A percentile compares a stretch with the other conserved stretches of the same genome.
phyloP scores from a whole-genome alignment of 192 early-diverging fungal species.

The Coemansia pectinata region DNA sequence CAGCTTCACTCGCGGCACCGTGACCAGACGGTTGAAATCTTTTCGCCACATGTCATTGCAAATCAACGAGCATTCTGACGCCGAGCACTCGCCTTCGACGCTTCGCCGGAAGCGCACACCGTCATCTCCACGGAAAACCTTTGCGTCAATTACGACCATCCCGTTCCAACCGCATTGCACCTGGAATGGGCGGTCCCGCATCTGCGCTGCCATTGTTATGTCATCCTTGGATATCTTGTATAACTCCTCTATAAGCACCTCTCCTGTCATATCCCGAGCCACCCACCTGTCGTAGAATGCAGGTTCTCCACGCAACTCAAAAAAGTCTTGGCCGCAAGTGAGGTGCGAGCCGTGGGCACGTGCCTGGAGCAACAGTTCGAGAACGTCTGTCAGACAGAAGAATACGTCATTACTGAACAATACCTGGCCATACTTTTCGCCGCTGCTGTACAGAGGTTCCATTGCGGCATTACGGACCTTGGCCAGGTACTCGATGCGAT shows the following conservation, averaged over 20 bases:
- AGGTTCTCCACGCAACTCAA: conserved; percentile 16
- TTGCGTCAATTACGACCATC: conserved; percentile 37
- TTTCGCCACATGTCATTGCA: conserved; percentile 50
- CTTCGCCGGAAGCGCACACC: conserved; percentile 29
- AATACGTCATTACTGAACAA: conserved; percentile 54
- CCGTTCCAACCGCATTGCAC: conserved; percentile 58
- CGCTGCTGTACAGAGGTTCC: conserved; percentile 29
- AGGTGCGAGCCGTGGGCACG: conserved; percentile 46
- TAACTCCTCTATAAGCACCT: conserved; percentile 20
- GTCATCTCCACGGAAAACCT: conserved; percentile 18
- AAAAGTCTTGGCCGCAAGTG: conserved; percentile 53
- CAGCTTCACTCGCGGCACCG: conserved; percentile 49
- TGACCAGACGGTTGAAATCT: conserved; percentile 30
- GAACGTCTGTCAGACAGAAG: conserved; percentile 49
- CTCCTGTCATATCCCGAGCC: conserved; percentile 47
- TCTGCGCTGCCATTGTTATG: conserved; percentile 15
- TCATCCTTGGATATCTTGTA: conserved; percentile 37
- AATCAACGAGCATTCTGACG: conserved; percentile 55
- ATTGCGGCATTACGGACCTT: conserved; percentile 48
- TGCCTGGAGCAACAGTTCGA: conserved; percentile 53
- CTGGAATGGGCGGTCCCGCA: too few relatives aligned
- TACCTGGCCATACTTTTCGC: conserved; percentile 20
- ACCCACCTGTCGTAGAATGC: conserved; percentile 57
- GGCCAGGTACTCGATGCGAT: conserved; percentile 50
- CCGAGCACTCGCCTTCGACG: conserved; percentile 41